Percentiles rank a stretch among this genome's conserved stretches.
Evolutionary conservation across 1,284 basidiomycete genomes (phyloP).

Genomic region (Moesziomyces sp.): DNA sequence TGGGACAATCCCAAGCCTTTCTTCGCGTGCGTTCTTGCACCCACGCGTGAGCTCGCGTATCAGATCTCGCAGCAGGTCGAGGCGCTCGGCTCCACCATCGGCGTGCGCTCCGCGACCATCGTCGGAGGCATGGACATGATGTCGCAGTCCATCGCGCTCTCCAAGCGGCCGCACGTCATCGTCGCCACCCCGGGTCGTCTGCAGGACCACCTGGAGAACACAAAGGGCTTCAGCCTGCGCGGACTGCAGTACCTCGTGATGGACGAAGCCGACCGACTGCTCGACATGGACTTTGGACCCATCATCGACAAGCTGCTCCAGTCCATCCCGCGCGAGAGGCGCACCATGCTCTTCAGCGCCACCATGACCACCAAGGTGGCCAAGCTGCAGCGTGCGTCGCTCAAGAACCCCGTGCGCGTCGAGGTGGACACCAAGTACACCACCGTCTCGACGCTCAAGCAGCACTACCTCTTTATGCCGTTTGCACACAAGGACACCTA

Average conservation of each 20-base stretch:
- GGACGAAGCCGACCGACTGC: conserved; percentile 94
- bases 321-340: conserved; percentile 91
- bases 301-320: conserved; percentile 98
- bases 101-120: conserved; percentile 88
- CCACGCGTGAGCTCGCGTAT: conserved; percentile 96
- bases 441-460: conserved; percentile 92
- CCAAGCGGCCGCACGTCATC: conserved; percentile 83
- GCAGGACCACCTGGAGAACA: conserved; percentile 95
- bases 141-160: conserved; percentile 89
- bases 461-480: conserved; percentile 96
- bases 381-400: conserved; percentile 94
- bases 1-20: conserved; percentile 96
- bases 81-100: conserved; percentile 78
- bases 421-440: conserved; percentile 95
- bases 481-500: conserved; percentile 91
- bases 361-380: conserved; percentile 99
- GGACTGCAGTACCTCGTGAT: conserved; percentile 90
- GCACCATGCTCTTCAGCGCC: conserved; percentile 96
- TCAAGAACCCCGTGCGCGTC: conserved; percentile 92
- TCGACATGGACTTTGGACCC: conserved; percentile 97
- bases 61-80: conserved; percentile 98
- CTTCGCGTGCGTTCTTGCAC: conserved; percentile 93
- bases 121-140: conserved; percentile 97
- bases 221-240: conserved; percentile 94
- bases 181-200: conserved; percentile 97